These are phyloP conservation scores for Alternaria tenuissima DNA, from an alignment of 2,329 filamentous ascomycete species.

Conservation along the genomic window DNA sequence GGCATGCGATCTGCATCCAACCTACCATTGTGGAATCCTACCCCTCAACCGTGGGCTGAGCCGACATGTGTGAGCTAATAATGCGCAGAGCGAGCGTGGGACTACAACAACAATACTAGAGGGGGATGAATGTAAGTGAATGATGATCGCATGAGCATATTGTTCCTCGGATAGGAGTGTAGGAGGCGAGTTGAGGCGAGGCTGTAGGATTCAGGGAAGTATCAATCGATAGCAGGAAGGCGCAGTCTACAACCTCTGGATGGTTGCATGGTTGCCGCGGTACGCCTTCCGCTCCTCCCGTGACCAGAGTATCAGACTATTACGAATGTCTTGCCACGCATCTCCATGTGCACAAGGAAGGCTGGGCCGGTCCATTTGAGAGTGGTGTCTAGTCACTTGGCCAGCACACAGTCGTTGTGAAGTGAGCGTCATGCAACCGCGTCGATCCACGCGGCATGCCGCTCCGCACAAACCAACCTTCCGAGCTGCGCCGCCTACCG, in stretches of 20 bases:
- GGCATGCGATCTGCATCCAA: conserved; percentile 3
- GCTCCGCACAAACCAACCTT: neutral
- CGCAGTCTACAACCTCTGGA: conserved; percentile 5
- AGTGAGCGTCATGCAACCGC: conserved; percentile 12
- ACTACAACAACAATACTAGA: conserved; percentile 8
- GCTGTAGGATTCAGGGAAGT: conserved; percentile 1
- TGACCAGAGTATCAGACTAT: conserved; percentile 1
- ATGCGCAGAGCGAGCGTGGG: conserved; percentile 3
- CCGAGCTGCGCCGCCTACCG: neutral
- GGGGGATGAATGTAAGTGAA: neutral
- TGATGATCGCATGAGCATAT: conserved; percentile 15
- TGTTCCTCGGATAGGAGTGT: conserved; percentile 1
- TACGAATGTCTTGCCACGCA: conserved; percentile 12
- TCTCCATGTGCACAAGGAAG: conserved; percentile 1
- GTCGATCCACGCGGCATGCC: conserved; percentile 1
- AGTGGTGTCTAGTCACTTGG: neutral
- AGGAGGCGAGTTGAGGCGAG: conserved; percentile 1
- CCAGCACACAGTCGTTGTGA: neutral
- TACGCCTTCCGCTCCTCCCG: conserved; percentile 8
- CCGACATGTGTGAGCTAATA: conserved; percentile 12
- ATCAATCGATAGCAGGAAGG: conserved; percentile 11
- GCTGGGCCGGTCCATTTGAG: conserved; percentile 4
- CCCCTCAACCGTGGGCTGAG: conserved; percentile 16
- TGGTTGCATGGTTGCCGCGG: conserved; percentile 8
- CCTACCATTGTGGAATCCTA: conserved; percentile 26